phyloP scores from a whole-genome alignment of 176 grass and related monocot species.

The Bolboschoenus planiculmis region DNA sequence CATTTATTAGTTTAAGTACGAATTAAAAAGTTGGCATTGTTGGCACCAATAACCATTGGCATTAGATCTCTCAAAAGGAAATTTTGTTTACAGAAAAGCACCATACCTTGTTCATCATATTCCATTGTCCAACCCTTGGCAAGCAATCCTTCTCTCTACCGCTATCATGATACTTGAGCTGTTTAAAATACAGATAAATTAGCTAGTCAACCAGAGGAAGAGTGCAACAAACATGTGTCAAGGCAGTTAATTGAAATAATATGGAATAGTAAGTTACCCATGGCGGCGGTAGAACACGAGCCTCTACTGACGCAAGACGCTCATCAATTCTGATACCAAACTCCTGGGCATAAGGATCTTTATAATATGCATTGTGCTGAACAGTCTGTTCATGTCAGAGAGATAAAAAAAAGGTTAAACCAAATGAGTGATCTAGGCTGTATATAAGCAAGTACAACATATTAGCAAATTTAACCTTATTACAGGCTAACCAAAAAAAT shows the following conservation, averaged over 20 bases:
- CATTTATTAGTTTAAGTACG: no score
- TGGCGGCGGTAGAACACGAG: constrained; percentile 82
- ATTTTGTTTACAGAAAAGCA: background rate
- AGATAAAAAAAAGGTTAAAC: background rate
- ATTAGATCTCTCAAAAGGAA: background rate
- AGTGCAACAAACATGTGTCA: constrained; percentile 6
- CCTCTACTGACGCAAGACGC: constrained; percentile 72
- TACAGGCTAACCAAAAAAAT: background rate
- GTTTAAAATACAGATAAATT: constrained; percentile 7
- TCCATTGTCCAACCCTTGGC: constrained; percentile 89
- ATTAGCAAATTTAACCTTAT: constrained; percentile 16
- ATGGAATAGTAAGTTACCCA: constrained; percentile 40
- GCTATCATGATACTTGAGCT: constrained; percentile 94
- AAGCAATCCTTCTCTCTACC: constrained; percentile 86
- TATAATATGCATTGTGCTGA: constrained; percentile 84
- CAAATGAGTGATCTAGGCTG: background rate
- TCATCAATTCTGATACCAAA: constrained; percentile 93
- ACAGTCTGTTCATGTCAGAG: constrained; percentile 55
- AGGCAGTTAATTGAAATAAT: background rate
- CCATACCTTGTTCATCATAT: constrained; percentile 96
- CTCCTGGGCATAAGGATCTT: constrained; percentile 86
- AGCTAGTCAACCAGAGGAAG: constrained; percentile 1
- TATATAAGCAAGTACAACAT: constrained; percentile 1
- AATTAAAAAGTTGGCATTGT: no score
- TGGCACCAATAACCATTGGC: no score